Evolutionary conservation across 805 yeast species (phyloP).

Genomic region (Yamadazyma endophytica): DNA sequence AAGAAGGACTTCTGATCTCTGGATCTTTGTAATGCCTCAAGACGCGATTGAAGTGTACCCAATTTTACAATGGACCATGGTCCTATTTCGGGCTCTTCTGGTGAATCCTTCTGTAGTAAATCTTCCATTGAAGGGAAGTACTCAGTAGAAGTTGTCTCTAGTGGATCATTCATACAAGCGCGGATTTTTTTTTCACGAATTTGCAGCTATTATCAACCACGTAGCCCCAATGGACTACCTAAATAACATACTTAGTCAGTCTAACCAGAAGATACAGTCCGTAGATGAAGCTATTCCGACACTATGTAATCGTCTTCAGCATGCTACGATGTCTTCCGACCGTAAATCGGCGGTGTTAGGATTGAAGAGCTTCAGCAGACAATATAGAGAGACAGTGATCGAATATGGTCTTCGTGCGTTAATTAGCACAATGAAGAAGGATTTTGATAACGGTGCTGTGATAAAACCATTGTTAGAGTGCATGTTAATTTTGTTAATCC

Average conservation of each 20-base stretch:
- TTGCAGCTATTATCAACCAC: slow-evolving; percentile 2
- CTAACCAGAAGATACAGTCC: slow-evolving; percentile 31
- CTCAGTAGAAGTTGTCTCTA: no score
- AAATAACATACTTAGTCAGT: slow-evolving; percentile 31
- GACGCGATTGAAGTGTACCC: slow-evolving; percentile 45
- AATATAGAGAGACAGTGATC: slow-evolving; percentile 85
- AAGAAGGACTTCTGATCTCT: slow-evolving; percentile 6
- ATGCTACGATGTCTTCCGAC: slow-evolving; percentile 78
- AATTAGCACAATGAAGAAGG: slow-evolving; percentile 60
- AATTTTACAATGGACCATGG: slow-evolving; percentile 46
- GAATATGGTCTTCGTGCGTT: slow-evolving; percentile 80
- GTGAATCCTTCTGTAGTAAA: slow-evolving; percentile 8
- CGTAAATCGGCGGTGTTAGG: slow-evolving; percentile 89
- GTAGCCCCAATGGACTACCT: slow-evolving; percentile 29
- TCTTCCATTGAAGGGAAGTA: slow-evolving; percentile 13
- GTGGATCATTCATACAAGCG: no score
- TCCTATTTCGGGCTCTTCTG: slow-evolving; percentile 7
- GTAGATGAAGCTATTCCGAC: slow-evolving; percentile 86
- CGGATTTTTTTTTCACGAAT: no score
- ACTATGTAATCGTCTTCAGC: slow-evolving; percentile 79
- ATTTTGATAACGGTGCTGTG: slow-evolving; percentile 63
- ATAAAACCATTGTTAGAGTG: slow-evolving; percentile 84
- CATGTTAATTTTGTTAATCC: slow-evolving; percentile 70
- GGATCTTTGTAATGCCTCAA: slow-evolving; percentile 32
- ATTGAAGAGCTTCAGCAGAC: slow-evolving; percentile 81